phyloP scores from a whole-genome alignment of 176 grass and related monocot genomes.

The Pontederia crassipes region DNA sequence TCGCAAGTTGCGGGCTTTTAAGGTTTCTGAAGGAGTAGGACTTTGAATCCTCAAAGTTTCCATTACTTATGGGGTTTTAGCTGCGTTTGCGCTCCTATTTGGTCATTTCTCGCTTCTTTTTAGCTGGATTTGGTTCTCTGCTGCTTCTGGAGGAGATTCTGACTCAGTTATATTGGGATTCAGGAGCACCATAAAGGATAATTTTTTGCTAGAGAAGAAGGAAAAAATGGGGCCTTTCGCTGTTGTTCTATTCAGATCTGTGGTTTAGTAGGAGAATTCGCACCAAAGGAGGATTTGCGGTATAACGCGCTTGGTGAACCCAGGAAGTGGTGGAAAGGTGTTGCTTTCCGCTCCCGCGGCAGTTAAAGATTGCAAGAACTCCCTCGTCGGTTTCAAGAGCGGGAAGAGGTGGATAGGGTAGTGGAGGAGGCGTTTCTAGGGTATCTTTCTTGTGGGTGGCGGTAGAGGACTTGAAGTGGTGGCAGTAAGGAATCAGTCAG shows the following conservation, averaged over 20 bases:
- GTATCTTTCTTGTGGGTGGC: not conserved
- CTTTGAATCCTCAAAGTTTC: too few species aligned
- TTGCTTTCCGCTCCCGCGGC: not conserved
- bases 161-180: not conserved
- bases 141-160: too few species aligned
- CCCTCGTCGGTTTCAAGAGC: not conserved
- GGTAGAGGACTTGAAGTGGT: not conserved
- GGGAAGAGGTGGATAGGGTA: not conserved
- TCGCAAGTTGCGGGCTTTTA: too few species aligned
- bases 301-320: not conserved
- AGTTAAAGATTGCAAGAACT: not conserved
- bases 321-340: not conserved
- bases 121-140: too few species aligned
- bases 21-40: too few species aligned
- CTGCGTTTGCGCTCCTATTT: too few species aligned
- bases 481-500: not conserved
- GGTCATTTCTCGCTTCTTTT: too few species aligned
- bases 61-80: too few species aligned
- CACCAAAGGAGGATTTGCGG: not conserved
- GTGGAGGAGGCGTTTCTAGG: not conserved
- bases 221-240: not conserved
- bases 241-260: not conserved
- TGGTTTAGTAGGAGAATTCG: not conserved
- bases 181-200: not conserved
- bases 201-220: not conserved